Percentiles rank a stretch among this genome's conserved stretches.
These are phyloP conservation scores for Dianthus caryophyllus DNA, from an alignment of 148 eudicot species.

Conservation along the genomic window DNA sequence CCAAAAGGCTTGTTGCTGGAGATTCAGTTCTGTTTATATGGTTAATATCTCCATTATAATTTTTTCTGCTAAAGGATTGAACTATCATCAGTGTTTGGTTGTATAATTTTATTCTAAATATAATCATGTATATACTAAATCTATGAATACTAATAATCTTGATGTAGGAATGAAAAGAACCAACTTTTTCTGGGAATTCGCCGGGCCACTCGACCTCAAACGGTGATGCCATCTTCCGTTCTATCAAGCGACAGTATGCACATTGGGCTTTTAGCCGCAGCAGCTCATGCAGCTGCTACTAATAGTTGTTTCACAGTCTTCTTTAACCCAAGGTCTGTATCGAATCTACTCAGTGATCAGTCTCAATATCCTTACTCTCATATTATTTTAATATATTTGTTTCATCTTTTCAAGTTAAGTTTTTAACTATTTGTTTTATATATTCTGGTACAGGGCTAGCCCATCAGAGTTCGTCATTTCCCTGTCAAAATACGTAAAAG, in stretches of 20 bases:
- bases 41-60: constrained; percentile 29
- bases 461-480: constrained; percentile 96
- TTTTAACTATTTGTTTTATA: constrained; percentile 15
- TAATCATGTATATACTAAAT: not conserved
- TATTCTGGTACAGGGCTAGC: constrained; percentile 61
- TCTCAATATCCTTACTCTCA: constrained; percentile 1
- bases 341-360: not conserved
- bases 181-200: constrained; percentile 96
- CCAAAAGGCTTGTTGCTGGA: constrained; percentile 96
- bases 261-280: constrained; percentile 97
- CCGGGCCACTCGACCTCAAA: constrained; percentile 88
- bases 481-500: constrained; percentile 85
- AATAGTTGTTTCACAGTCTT: constrained; percentile 94
- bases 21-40: constrained; percentile 98
- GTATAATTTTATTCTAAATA: not conserved
- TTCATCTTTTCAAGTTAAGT: not conserved
- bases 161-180: constrained; percentile 86
- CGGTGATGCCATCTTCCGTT: constrained; percentile 99
- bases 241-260: constrained; percentile 99
- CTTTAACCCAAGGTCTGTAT: constrained; percentile 76
- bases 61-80: not conserved
- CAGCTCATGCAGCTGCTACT: constrained; percentile 99
- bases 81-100: not conserved
- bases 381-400: not conserved
- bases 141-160: not conserved